Evolutionary conservation across 306 rosid genomes (phyloP).

Genomic region (Acacia acuminata): DNA sequence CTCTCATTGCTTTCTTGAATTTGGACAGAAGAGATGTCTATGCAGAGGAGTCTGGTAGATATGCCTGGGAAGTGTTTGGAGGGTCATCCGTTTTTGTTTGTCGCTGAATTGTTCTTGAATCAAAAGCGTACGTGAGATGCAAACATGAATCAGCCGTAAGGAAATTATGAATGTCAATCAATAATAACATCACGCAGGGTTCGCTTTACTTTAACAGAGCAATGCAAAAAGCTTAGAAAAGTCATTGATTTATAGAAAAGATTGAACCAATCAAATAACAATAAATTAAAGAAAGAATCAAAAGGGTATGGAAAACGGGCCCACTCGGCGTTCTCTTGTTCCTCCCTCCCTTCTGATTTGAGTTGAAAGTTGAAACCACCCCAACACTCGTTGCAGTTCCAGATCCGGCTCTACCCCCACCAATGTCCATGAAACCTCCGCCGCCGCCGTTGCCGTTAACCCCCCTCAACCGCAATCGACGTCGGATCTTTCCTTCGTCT

Average conservation of each 20-base stretch:
- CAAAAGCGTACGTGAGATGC: not conserved
- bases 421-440: constrained; percentile 35
- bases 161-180: not conserved
- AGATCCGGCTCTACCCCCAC: constrained; percentile 21
- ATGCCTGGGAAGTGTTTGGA: too few relatives aligned
- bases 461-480: not conserved
- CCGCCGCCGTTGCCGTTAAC: not conserved
- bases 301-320: not conserved
- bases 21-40: too few relatives aligned
- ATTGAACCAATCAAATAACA: not conserved
- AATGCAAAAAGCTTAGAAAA: not conserved
- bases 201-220: not conserved
- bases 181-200: not conserved
- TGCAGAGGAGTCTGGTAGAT: too few relatives aligned
- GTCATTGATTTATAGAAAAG: not conserved
- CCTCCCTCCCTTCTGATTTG: not conserved
- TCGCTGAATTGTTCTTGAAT: too few relatives aligned
- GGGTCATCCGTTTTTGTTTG: not conserved
- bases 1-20: too few relatives aligned
- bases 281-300: not conserved
- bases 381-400: not conserved
- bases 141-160: not conserved
- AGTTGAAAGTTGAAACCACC: not conserved
- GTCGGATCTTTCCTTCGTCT: constrained; percentile 16
- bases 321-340: not conserved